Evolutionary conservation across 2,329 filamentous ascomycete genomes (phyloP), one percentile per base, ranked within the genome.

Genomic region (Monosporascus sp.): DNA sequence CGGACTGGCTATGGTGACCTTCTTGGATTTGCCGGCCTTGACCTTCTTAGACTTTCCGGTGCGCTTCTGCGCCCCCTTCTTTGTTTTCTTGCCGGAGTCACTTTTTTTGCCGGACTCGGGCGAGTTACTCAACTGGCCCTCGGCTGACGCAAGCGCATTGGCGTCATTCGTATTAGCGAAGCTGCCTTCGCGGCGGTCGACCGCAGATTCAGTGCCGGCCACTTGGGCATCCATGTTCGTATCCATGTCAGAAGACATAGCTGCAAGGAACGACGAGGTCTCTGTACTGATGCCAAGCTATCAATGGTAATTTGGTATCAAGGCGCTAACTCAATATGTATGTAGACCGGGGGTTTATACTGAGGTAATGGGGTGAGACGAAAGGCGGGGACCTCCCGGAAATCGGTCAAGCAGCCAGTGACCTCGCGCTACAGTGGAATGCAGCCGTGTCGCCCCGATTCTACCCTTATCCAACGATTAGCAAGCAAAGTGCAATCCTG

Each of bases 81-180:
- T 70, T 20, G 52, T 53, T 16, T 50, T 40, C 48, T 66, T 68
- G 7, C 59, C 48, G 41, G 64, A 66, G n/a, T 56, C 52, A 1
- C 46, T 16, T 53, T 71, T 69, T 50, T 67, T 63, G 20, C 49
- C 60, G 2, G 52, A 41, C 9, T 65, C 61, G 6, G 61, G 20
- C 17, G 55, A 46, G 51, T 22, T 59, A 49, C 50, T 36, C 17
- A 20, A 34, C 14, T 59, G 24, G 31, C 60, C 65, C 34, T 62
- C 49, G 20, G 68, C 69, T 1, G 51, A 48, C 5, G 62, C 61
- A 7, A 54, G 40, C 9, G 56, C 17, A 46, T 66, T 65, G 24
- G 56, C 27, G 3, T 60, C 59, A 16, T 56, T 49, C 7, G 44
- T 36, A 22, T 48, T 56, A 19, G 53, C 43, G 27, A 60, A 53